Evolutionary conservation across 495 filamentous ascomycete genomes (phyloP).

Genomic region (Chaetomidium leptoderma): DNA sequence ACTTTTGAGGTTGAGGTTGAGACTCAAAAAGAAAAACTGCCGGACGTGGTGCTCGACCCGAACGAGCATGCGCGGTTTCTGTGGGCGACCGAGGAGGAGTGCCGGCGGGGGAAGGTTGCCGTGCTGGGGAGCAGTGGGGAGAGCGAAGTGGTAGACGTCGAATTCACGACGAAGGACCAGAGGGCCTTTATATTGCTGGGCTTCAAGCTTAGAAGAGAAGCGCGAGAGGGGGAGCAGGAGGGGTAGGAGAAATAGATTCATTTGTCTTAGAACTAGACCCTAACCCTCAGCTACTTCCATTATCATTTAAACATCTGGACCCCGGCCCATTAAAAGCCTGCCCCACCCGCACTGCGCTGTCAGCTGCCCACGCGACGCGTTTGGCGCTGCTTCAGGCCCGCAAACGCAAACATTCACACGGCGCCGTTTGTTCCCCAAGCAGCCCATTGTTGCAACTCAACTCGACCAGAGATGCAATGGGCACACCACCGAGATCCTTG

Average conservation of each 20-base stretch:
- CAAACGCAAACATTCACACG: neutral
- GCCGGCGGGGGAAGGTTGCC: slow-evolving; percentile 22
- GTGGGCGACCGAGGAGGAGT: slow-evolving; percentile 46
- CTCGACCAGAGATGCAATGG: slow-evolving; percentile 20
- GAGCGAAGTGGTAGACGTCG: slow-evolving; percentile 27
- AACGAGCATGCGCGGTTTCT: slow-evolving; percentile 43
- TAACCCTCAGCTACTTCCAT: neutral
- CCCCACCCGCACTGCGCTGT: slow-evolving; percentile 11
- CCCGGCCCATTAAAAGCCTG: neutral
- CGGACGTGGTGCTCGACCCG: slow-evolving; percentile 37
- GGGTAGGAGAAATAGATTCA: neutral
- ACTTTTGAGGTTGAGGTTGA: slow-evolving; percentile 40
- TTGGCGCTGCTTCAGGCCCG: neutral
- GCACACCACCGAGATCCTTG: slow-evolving; percentile 9
- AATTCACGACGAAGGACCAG: slow-evolving; percentile 33
- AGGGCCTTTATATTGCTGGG: slow-evolving; percentile 26
- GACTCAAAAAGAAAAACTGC: neutral
- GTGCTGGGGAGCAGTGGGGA: neutral
- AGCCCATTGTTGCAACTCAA: neutral
- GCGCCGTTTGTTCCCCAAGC: neutral
- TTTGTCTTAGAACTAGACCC: neutral
- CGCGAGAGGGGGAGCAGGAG: neutral
- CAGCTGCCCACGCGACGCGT: slow-evolving; percentile 24
- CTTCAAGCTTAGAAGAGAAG: slow-evolving; percentile 29
- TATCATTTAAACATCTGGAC: too few species aligned